Conservation (phyloP, 169 alveolate genomes). For the Eimeria acervulina region DNA sequence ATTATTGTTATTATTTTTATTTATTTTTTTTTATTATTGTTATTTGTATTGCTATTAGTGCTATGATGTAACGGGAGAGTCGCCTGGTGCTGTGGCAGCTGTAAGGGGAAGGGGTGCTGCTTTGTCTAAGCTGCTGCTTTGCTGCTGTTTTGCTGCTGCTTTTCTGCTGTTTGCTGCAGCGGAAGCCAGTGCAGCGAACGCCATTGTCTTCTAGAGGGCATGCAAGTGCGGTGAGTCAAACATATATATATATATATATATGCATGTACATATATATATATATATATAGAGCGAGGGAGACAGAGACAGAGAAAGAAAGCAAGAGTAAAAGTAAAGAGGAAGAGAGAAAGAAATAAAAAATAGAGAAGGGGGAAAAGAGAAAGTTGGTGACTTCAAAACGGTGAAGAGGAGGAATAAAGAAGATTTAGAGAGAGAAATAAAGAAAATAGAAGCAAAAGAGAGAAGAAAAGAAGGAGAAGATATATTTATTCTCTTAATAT, state of each 20-base stretch:
- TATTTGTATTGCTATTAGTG: too few species aligned
- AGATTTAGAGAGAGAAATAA: background rate
- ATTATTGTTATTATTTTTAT: too few species aligned
- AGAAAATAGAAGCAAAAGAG: too few species aligned
- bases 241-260: background rate
- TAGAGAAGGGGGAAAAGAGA: background rate
- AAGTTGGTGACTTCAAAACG: too few species aligned
- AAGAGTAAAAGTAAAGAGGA: too few species aligned
- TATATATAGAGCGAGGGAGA: too few species aligned
- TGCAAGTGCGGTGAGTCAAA: constrained; percentile 89
- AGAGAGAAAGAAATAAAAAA: too few species aligned
- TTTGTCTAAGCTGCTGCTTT: background rate
- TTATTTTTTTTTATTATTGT: too few species aligned
- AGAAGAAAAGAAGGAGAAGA: background rate
- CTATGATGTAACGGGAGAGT: too few species aligned
- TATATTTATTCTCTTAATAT: background rate
- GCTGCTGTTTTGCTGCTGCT: background rate
- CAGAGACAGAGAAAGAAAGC: too few species aligned
- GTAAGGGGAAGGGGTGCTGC: background rate
- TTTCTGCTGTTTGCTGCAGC: constrained; percentile 64
- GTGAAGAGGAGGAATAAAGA: background rate
- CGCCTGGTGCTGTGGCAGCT: background rate
- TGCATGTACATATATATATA: background rate
- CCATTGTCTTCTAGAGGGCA: constrained; percentile 92
- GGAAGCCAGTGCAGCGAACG: constrained; percentile 91